Evolutionary conservation across 2,329 filamentous ascomycete genomes (phyloP), one percentile per base, ranked within the genome.

Genomic region (Fusarium humuli): DNA sequence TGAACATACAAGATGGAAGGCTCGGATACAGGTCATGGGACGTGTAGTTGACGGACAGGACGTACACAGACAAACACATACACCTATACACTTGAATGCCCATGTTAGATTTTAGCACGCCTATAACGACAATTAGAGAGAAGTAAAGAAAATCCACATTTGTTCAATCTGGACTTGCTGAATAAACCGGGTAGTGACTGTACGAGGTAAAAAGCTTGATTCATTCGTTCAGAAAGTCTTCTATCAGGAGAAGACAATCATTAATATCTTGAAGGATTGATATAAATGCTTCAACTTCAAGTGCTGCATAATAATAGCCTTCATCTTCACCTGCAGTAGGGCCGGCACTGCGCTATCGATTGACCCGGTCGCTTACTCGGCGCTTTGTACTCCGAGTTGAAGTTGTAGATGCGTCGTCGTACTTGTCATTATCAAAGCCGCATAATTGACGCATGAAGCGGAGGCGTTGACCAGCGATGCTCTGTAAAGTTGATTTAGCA

Each of bases 401-500:
- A 6, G 49, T 37, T 11, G 53, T 11, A 14, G 57, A 32, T 10
- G 30, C 32, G n/a, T 52, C 61, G 13, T 60, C 37, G 29, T 42
- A 66, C 44, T 64, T 68, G 20, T 76, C 49, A 18, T 42, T 65
- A 13, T 85, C 82, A 67, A 84, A 83, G 40, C 87, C 87, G 75
- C 86, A 88, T 45, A 89, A 80, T 73, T 88, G 83, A 65, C 83
- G 83, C 54, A 82, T 87, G 75, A 88, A 90, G 65, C 85, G 82
- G n/a, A 86, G 80, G 10, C 87, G 82, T 16, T 87, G 87, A 20
- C 83, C 82, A 1, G 87, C 81, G 25, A 89, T 82, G 74, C 83
- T 89, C 88, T 90, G 27, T 18, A 47, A 4, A 14, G n/a, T 16
- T 22, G 22, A 27, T 37, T 70, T 50, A 50, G 49, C 46, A 29